Base-by-base conservation (phyloP, 2,329 filamentous ascomycete genomes). In the Corynespora cassiicola region DNA sequence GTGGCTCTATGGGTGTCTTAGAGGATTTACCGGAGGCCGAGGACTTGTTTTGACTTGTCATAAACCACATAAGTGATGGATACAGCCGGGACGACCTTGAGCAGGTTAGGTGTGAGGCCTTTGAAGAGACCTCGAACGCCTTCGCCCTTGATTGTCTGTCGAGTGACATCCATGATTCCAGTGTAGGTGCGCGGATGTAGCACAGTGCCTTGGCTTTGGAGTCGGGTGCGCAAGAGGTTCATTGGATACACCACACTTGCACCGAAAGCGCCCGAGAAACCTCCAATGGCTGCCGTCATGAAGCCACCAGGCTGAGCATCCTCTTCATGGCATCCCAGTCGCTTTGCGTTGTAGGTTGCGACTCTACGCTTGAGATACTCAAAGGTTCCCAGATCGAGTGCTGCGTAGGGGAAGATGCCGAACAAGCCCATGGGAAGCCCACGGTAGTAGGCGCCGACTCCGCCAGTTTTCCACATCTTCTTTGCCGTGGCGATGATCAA, bases 321-420 rank as follows among this genome's bases (percentile, higher is more conserved):
- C 53, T 96, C 90, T 51, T 95, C 89, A 66, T 96, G 88, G 51
- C 88, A 84, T 27, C 85, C 82, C 7, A 81, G 71, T 21, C 78
- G 72, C 41, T 81, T 83, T 9, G 90, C 87, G 60, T 90, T 87
- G 50, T 85, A 85, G 4, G 72, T 72, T 21, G 86, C 80, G 49
- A 95, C 83, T 6, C 77, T 77, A 31, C 81, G 82, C 71, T 99
- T 99, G 46, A 96, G 79, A 44, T 94, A 84, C 71, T 99, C 94
- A 61, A 97, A 99, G 1, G 90, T 96, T 50, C 89, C 90, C 60
- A 99, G 86, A 64, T 99, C 94, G 62, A 99, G 95, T 32, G 94
- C 94, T 26, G 90, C 92, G 68, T 97, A 99, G 0, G 94, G 94
- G 59, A 99, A 99, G 84, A 97, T 96, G 65, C 94, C 94, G 33